phyloP scores from a whole-genome alignment of 2,329 filamentous ascomycete species.

The Calonectria naviculata region DNA sequence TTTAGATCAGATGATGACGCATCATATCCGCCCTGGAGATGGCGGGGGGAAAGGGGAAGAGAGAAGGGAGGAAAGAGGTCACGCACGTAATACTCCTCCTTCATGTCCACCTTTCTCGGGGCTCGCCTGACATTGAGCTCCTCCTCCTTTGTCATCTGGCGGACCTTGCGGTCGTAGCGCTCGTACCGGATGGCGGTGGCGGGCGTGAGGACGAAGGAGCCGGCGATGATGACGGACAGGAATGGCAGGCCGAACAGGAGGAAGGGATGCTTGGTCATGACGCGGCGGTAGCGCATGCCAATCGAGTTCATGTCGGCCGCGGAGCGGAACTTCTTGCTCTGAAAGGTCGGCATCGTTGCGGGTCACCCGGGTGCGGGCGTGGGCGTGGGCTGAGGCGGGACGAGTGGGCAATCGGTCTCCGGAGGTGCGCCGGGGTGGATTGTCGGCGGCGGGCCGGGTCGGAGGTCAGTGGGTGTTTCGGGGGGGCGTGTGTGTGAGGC shows the following conservation, averaged over 20 bases:
- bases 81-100: constrained; percentile 88
- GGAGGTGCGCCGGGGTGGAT: neutral
- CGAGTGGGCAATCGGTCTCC: neutral
- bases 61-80: neutral
- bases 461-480: neutral
- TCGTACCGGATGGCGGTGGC: constrained; percentile 96
- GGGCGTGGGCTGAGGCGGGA: neutral
- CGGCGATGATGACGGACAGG: constrained; percentile 87
- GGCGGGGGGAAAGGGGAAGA: neutral
- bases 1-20: neutral
- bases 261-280: constrained; percentile 85
- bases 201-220: constrained; percentile 93
- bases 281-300: constrained; percentile 80
- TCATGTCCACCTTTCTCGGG: constrained; percentile 79
- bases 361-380: neutral
- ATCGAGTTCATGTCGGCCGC: constrained; percentile 74
- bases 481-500: neutral
- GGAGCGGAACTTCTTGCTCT: constrained; percentile 76
- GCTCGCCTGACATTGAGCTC: constrained; percentile 82
- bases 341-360: constrained; percentile 63
- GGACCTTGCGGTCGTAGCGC: constrained; percentile 88
- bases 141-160: constrained; percentile 86
- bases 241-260: constrained; percentile 95
- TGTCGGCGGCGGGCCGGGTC: neutral
- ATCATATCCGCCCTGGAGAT: neutral